These are phyloP conservation scores for Agrocybe praecox DNA, from an alignment of 768 basidiomycete species.

Conservation along the genomic window DNA sequence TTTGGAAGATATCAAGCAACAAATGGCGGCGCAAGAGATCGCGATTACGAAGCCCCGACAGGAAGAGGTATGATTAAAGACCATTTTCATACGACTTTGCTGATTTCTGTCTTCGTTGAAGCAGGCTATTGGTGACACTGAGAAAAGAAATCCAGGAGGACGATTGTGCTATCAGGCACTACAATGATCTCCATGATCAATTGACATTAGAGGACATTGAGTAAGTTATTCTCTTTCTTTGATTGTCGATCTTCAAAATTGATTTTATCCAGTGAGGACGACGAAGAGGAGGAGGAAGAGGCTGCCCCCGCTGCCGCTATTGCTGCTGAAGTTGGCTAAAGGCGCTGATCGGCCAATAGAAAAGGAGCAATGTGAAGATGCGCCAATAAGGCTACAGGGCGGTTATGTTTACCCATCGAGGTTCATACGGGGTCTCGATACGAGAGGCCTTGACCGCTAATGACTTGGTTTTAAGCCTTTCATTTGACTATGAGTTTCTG, in stretches of 20 bases:
- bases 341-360: constrained; percentile 24
- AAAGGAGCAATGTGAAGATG: constrained; percentile 7
- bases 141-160: constrained; percentile 61
- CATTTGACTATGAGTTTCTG: too few species aligned
- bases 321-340: too few species aligned
- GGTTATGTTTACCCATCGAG: too few species aligned
- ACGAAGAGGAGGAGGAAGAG: constrained; percentile 63
- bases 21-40: constrained; percentile 76
- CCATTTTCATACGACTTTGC: background rate
- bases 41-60: constrained; percentile 81
- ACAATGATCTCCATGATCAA: constrained; percentile 69
- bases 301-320: constrained; percentile 43
- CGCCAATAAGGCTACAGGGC: too few species aligned
- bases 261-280: constrained; percentile 46
- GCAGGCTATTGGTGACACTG: constrained; percentile 66
- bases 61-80: constrained; percentile 60
- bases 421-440: too few species aligned
- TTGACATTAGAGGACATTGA: constrained; percentile 85
- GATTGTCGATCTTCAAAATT: background rate
- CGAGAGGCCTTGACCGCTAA: too few species aligned
- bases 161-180: constrained; percentile 59
- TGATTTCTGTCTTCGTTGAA: constrained; percentile 55
- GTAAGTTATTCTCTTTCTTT: constrained; percentile 46
- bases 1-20: constrained; percentile 70
- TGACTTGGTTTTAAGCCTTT: too few species aligned